Evolutionary conservation across 2,329 filamentous ascomycete species (phyloP).

Genomic region (Talaromyces sp.): DNA sequence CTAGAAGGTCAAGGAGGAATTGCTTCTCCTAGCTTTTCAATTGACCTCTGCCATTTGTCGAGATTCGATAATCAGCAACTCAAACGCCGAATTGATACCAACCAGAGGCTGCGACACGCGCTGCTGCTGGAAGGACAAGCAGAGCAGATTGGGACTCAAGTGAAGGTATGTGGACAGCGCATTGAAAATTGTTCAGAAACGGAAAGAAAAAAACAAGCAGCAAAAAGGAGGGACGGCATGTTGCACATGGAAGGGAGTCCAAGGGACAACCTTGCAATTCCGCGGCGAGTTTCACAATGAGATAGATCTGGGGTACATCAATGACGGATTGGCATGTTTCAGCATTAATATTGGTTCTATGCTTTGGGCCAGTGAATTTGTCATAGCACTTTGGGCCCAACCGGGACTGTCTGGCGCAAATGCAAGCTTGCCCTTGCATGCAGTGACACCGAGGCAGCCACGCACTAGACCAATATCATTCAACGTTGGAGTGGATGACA

Average conservation of each 20-base stretch:
- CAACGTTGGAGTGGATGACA: not conserved
- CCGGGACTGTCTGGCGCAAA: not conserved
- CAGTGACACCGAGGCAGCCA: constrained; percentile 1
- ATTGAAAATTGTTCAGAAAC: not conserved
- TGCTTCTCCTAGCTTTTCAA: constrained; percentile 6
- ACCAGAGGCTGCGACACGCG: constrained; percentile 12
- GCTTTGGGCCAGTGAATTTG: not conserved
- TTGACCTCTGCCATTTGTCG: not conserved
- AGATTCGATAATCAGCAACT: not conserved
- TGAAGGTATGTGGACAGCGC: constrained; percentile 2
- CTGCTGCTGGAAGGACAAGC: constrained; percentile 10
- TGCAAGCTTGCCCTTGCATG: constrained; percentile 8
- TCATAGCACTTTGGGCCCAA: not conserved
- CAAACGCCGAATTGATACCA: not conserved
- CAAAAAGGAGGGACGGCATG: constrained; percentile 2
- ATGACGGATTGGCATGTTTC: not conserved
- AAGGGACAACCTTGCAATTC: not conserved
- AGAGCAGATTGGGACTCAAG: not conserved
- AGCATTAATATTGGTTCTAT: not conserved
- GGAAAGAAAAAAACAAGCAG: not conserved
- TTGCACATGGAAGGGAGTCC: not conserved
- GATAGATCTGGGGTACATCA: not conserved
- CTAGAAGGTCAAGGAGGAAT: constrained; percentile 2
- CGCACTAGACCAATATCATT: not conserved
- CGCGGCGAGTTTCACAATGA: not conserved